phyloP scores from a whole-genome alignment of 805 yeast species.

The Teunomyces atbi region DNA sequence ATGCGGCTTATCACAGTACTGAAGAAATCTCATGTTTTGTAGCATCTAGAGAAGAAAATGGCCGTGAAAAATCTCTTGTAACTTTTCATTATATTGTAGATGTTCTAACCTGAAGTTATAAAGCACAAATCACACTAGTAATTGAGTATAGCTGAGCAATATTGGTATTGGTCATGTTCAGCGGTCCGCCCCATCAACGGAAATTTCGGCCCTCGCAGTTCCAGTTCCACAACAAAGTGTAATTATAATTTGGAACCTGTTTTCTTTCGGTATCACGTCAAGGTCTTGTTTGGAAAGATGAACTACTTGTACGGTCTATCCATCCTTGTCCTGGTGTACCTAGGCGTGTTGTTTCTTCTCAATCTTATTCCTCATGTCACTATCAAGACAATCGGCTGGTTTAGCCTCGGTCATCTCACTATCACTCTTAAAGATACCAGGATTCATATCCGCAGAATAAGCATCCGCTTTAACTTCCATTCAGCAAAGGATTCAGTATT shows the following conservation, averaged over 20 bases:
- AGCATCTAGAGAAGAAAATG: no score
- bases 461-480: conserved; percentile 22
- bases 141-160: no score
- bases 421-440: conserved; percentile 14
- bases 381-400: conserved; percentile 31
- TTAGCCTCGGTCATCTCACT: conserved; percentile 24
- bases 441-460: conserved; percentile 18
- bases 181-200: background rate
- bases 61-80: no score
- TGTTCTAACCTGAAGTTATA: no score
- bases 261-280: background rate
- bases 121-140: no score
- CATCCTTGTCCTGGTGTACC: conserved; percentile 13
- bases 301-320: background rate
- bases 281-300: background rate
- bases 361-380: conserved; percentile 27
- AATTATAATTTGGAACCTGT: background rate
- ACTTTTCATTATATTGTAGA: no score
- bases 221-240: background rate
- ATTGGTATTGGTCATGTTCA: no score
- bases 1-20: background rate
- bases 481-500: conserved; percentile 20
- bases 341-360: conserved; percentile 15
- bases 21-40: background rate
- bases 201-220: background rate